Conservation (phyloP, 495 filamentous ascomycete species). For the Trichoderma erinaceum region DNA sequence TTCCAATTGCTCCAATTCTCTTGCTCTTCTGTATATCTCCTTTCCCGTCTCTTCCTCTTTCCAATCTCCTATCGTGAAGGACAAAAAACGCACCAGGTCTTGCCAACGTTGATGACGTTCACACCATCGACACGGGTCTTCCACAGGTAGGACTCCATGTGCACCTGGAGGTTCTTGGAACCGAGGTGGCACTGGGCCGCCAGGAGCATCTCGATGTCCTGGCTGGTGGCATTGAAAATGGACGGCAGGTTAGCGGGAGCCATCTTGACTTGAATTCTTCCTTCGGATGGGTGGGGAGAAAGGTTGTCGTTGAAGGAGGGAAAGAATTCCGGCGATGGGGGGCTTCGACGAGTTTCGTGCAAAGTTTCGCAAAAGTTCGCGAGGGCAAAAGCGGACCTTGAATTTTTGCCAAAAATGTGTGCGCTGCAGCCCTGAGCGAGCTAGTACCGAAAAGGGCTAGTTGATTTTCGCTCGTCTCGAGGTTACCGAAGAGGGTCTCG, state of each 20-base stretch:
- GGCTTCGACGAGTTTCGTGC: constrained; percentile 17
- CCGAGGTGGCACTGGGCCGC: constrained; percentile 94
- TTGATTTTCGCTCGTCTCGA: not conserved
- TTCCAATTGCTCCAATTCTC: not conserved
- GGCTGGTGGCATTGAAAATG: constrained; percentile 63
- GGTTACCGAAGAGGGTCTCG: not conserved
- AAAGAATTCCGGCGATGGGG: constrained; percentile 21
- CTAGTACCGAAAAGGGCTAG: constrained; percentile 16
- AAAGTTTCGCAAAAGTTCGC: constrained; percentile 25
- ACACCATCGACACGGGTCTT: constrained; percentile 97
- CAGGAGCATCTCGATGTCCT: constrained; percentile 98
- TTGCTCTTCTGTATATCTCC: not conserved
- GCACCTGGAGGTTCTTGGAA: constrained; percentile 96
- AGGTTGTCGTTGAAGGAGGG: constrained; percentile 29
- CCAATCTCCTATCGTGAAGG: not conserved
- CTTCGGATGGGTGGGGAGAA: constrained; percentile 41
- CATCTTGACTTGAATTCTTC: constrained; percentile 65
- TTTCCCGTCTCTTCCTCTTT: not conserved
- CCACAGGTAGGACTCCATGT: constrained; percentile 99
- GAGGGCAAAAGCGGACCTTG: constrained; percentile 12
- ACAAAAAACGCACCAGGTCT: constrained; percentile 83
- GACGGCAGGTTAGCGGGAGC: constrained; percentile 86
- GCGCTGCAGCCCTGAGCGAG: constrained; percentile 25
- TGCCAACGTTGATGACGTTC: constrained; percentile 98
- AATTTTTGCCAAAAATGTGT: constrained; percentile 26